phyloP scores from a whole-genome alignment of 1,284 basidiomycete genomes.

The Boletus hoseneyae region DNA sequence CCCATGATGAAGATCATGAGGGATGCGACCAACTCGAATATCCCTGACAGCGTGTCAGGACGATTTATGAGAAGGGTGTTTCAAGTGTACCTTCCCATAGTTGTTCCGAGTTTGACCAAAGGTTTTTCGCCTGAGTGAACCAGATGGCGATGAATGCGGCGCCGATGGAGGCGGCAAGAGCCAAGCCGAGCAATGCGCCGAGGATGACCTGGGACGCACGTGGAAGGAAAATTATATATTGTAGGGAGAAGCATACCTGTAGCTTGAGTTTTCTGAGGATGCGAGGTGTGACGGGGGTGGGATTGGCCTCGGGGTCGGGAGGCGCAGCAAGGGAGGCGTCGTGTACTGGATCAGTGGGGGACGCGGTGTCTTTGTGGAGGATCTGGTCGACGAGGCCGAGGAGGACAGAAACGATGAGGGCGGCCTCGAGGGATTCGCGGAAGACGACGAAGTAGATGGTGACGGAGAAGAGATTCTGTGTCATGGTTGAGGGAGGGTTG shows the following conservation, averaged over 20 bases:
- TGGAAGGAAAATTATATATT: not conserved
- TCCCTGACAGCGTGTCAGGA: slow-evolving; percentile 40
- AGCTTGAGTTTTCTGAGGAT: slow-evolving; percentile 62
- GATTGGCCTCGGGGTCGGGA: not conserved
- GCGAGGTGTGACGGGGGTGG: slow-evolving; percentile 21
- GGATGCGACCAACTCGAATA: slow-evolving; percentile 79
- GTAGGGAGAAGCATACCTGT: slow-evolving; percentile 41
- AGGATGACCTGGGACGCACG: slow-evolving; percentile 64
- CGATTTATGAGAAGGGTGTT: not conserved
- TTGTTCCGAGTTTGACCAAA: slow-evolving; percentile 72
- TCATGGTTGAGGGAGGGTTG: slow-evolving; percentile 21
- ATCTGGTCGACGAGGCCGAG: slow-evolving; percentile 84
- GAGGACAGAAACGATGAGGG: slow-evolving; percentile 85
- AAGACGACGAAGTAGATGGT: slow-evolving; percentile 89
- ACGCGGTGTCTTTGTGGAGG: slow-evolving; percentile 38
- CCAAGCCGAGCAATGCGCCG: slow-evolving; percentile 73
- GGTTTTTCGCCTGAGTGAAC: slow-evolving; percentile 73
- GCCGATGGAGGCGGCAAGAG: slow-evolving; percentile 74
- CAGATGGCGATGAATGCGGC: slow-evolving; percentile 77
- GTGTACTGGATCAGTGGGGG: not conserved
- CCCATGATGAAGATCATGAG: slow-evolving; percentile 85
- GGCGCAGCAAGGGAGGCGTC: not conserved
- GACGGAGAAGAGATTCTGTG: slow-evolving; percentile 64
- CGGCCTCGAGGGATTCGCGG: slow-evolving; percentile 85
- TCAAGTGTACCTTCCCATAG: slow-evolving; percentile 57